A percentile compares a stretch with the other conserved stretches of the same genome.
phyloP scores from a whole-genome alignment of 1,139 yeast species.

The Diutina rugosa region DNA sequence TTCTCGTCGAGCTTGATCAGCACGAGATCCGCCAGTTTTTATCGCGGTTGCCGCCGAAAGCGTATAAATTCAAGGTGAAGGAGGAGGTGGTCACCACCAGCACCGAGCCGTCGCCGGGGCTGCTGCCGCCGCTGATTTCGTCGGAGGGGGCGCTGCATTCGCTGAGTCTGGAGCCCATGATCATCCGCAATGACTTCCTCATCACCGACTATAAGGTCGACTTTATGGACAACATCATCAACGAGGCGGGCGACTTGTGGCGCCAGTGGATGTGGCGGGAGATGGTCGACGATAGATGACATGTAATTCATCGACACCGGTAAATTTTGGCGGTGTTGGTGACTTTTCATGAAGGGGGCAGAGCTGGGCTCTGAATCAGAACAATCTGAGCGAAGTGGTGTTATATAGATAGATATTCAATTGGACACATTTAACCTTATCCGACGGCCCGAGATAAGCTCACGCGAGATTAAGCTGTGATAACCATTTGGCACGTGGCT shows the following conservation, averaged over 20 bases:
- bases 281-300: slow-evolving; percentile 12
- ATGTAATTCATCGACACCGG: not conserved
- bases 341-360: not conserved
- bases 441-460: not conserved
- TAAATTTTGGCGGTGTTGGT: not conserved
- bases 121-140: not conserved
- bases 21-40: slow-evolving; percentile 77
- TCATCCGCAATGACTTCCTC: slow-evolving; percentile 21
- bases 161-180: not conserved
- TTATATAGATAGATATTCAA: not conserved
- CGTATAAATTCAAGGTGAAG: slow-evolving; percentile 16
- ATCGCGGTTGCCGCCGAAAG: slow-evolving; percentile 38
- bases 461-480: not conserved
- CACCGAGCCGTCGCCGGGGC: not conserved
- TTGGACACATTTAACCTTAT: not conserved
- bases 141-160: not conserved
- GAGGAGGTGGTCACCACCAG: slow-evolving; percentile 5
- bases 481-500: not conserved
- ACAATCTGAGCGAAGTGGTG: not conserved
- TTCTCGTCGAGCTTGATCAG: slow-evolving; percentile 76
- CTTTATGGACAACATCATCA: slow-evolving; percentile 58
- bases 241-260: slow-evolving; percentile 83
- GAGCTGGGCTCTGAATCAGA: not conserved
- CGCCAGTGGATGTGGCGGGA: slow-evolving; percentile 75
- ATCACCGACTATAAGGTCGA: slow-evolving; percentile 9